Evolutionary conservation across 352 stramenopile genomes (phyloP), one percentile per base, ranked within the genome.

Genomic region (Pythium rhizo-oryzae): DNA sequence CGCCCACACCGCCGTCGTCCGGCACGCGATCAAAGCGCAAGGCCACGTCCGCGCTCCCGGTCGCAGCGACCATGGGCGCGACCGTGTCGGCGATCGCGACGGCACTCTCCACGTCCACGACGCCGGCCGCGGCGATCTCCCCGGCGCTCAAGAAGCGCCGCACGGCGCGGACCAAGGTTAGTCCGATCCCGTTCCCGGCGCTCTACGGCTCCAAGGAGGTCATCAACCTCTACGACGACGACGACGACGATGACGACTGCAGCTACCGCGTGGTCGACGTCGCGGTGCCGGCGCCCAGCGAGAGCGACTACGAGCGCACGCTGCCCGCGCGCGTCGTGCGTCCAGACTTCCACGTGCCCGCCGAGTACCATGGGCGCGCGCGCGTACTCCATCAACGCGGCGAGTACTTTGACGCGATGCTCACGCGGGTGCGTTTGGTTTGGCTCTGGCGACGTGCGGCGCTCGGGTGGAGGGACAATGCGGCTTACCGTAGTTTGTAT

Each of bases 351-450:
- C 78, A 90, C 51, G 49, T 91, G 19, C 72, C 78, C 0, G 69
- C 77, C 15, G 62, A 72, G 25, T 89, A 84, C 69, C 72, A 77
- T 37, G 70, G 67, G 23, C 60, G 47, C n/a, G 74, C 81, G 21
- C 61, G 59, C 0, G 81, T 92, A 51, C 21, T 89, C 12, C 51
- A 74, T 30, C 64, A 84, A 58, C 70, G 63, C 24, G 74, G 66
- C 18, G 77, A 72, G 37, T 75, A 79, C 55, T 92, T 82, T 69
- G 72, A 90, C 63, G 80, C 84, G 19, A 84, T 88, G 77, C 79
- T 92, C 44, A 88, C 78, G 23, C 73, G 80, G 65, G 83, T 91
- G 67, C 24, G 79, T 66, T 35, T n/a, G n/a, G n/a, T n/a, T n/a
- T 33, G 28, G 28, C 28, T 33, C 28, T 33, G 28, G 28, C 28